Evolutionary conservation across 2,329 filamentous ascomycete species (phyloP).

Genomic region (Fusarium sp.): DNA sequence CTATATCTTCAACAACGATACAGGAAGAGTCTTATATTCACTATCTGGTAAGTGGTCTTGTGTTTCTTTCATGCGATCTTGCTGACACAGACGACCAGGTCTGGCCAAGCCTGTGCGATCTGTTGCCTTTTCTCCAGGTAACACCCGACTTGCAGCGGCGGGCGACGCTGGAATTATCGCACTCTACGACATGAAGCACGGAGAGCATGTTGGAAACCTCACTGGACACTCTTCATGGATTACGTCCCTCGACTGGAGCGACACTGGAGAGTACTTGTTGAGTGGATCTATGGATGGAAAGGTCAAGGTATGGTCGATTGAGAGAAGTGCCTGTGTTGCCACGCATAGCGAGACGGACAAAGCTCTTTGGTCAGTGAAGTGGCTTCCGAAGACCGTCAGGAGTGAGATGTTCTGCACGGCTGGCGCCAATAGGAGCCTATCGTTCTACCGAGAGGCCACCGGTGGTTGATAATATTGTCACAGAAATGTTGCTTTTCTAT

Average conservation of each 20-base stretch:
- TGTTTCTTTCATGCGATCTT: neutral
- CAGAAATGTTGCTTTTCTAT: neutral
- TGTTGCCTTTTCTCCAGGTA: constrained; percentile 87
- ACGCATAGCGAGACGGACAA: constrained; percentile 93
- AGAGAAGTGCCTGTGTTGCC: constrained; percentile 84
- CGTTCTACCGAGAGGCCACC: constrained; percentile 85
- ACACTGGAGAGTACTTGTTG: constrained; percentile 90
- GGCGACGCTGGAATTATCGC: constrained; percentile 91
- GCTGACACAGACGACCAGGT: constrained; percentile 59
- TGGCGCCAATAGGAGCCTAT: constrained; percentile 79
- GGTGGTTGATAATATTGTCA: constrained; percentile 28
- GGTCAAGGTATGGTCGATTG: constrained; percentile 94
- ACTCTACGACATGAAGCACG: constrained; percentile 90
- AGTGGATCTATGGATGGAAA: constrained; percentile 93
- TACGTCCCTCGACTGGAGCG: constrained; percentile 90
- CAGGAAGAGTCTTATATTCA: constrained; percentile 85
- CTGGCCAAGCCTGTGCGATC: constrained; percentile 87
- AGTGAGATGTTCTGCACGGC: constrained; percentile 81
- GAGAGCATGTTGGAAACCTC: constrained; percentile 91
- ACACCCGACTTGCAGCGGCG: constrained; percentile 85
- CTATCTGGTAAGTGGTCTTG: constrained; percentile 72
- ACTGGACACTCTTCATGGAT: constrained; percentile 87
- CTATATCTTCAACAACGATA: constrained; percentile 95
- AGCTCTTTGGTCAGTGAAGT: constrained; percentile 84
- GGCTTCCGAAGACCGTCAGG: constrained; percentile 78